These are phyloP conservation scores for Elsinoe ampelina DNA, from an alignment of 2,329 filamentous ascomycete species.

Conservation along the genomic window DNA sequence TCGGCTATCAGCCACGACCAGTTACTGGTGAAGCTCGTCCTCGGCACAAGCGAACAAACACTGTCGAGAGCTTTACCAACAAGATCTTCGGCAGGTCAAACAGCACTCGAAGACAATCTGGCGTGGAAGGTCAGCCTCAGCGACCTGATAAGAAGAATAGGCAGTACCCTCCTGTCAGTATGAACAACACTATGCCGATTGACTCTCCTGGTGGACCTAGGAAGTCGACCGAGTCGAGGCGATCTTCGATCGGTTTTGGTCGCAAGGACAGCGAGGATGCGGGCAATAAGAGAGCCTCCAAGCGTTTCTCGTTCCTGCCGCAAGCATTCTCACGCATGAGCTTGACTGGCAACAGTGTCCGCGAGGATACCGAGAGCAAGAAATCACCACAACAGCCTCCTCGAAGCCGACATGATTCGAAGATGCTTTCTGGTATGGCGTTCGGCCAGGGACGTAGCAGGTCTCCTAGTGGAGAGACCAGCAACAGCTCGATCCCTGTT, in stretches of 20 bases:
- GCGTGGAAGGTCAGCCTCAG: slow-evolving; percentile 20
- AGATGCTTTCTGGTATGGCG: slow-evolving; percentile 29
- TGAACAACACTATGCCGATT: slow-evolving; percentile 62
- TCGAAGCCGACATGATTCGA: slow-evolving; percentile 26
- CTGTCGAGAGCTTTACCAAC: slow-evolving; percentile 54
- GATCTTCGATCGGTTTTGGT: slow-evolving; percentile 42
- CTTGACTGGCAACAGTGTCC: slow-evolving; percentile 25
- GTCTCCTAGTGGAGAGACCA: slow-evolving; percentile 36
- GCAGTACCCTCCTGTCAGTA: slow-evolving; percentile 83
- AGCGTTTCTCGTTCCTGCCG: slow-evolving; percentile 44
- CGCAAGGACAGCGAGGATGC: slow-evolving; percentile 34
- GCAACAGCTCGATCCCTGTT: slow-evolving; percentile 34
- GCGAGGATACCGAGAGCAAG: slow-evolving; percentile 30
- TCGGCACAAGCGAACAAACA: slow-evolving; percentile 55
- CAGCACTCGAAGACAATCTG: slow-evolving; percentile 23
- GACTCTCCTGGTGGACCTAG: slow-evolving; percentile 42
- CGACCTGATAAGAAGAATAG: slow-evolving; percentile 51
- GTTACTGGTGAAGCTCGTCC: slow-evolving; percentile 29
- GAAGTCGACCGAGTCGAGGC: slow-evolving; percentile 40
- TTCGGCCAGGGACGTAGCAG: slow-evolving; percentile 36
- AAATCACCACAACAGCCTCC: slow-evolving; percentile 24
- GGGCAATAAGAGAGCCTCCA: slow-evolving; percentile 31
- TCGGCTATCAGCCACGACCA: slow-evolving; percentile 46
- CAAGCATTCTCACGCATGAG: slow-evolving; percentile 39
- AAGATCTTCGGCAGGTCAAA: slow-evolving; percentile 69